Evolutionary conservation across 768 basidiomycete genomes (phyloP), one percentile per base, ranked within the genome.

Genomic region (Fistulinella prunicolor): DNA sequence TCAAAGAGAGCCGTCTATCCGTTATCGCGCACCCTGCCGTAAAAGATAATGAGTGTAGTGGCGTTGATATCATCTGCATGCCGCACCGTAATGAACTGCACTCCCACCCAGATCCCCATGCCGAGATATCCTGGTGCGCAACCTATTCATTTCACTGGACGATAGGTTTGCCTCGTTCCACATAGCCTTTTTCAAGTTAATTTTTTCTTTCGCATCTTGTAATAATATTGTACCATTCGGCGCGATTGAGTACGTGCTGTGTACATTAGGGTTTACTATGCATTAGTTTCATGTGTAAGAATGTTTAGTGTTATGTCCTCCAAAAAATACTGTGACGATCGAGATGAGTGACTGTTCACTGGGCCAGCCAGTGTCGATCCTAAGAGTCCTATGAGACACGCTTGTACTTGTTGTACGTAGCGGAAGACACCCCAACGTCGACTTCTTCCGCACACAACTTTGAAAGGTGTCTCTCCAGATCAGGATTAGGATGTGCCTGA

Each of bases 351-450:
- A 24, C 6, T 13, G 6, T 10, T 20, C 30, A 9, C 49, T 42
- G 44, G 41, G 19, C 60, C 57, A 26, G 58, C 54, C 58, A 55
- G 53, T 22, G 22, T 6, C 16, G 0, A 13, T 8, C 2, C 9
- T n/a, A 0, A 12, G 9, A 4, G 8, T n/a, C 21, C 49, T 50
- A 65, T 2, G 63, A 65, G 9, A 65, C 63, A 9, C 63, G 64
- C 46, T 65, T 65, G 55, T 65, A 65, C 53, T 59, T 65, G 54
- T 65, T 65, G 44, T 65, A 65, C 6, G 62, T 55, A 0, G 61
- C 63, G 3, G 57, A 42, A 21, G 63, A 66, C 34, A 66, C 63
- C 2, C 63, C 63, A 14, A 65, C 62, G n/a, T 65, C 63, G 3
- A 65, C 62, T 5, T 66, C 53, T 2, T 44, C 52, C 6, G 54